These are phyloP conservation scores for Salicornia ramosissima DNA, from an alignment of 148 eudicot species.

Conservation along the genomic window DNA sequence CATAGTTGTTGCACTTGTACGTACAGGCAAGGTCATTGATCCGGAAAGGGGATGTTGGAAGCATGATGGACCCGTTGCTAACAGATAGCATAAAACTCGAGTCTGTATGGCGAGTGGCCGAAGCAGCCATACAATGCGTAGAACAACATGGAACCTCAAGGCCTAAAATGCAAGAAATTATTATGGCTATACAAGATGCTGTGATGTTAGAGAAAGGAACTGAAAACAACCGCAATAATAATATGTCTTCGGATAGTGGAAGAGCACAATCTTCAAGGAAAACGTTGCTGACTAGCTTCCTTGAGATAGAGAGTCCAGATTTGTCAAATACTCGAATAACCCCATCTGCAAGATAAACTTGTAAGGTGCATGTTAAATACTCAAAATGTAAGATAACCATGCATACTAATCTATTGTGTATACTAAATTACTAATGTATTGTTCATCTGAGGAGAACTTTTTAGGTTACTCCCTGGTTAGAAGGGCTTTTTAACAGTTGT, in stretches of 20 bases:
- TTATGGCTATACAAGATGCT: constrained; percentile 86
- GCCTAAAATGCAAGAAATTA: constrained; percentile 90
- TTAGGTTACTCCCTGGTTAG: no score
- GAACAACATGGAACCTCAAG: constrained; percentile 61
- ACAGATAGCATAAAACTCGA: constrained; percentile 53
- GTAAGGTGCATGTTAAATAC: not conserved
- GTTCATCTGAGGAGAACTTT: no score
- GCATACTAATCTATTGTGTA: not conserved
- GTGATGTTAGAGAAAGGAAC: constrained; percentile 70
- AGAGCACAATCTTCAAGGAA: constrained; percentile 63
- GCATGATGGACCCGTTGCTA: constrained; percentile 79
- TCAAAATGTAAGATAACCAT: constrained; percentile 6
- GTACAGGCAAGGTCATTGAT: constrained; percentile 86
- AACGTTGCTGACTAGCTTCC: constrained; percentile 86
- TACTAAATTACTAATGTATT: no score
- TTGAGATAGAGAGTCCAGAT: constrained; percentile 84
- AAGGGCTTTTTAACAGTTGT: no score
- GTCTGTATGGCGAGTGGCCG: constrained; percentile 91
- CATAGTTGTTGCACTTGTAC: no score
- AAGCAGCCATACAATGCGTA: constrained; percentile 82
- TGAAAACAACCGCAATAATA: constrained; percentile 32
- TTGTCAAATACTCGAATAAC: constrained; percentile 46
- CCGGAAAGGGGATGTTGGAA: constrained; percentile 76
- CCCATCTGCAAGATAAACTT: constrained; percentile 72
- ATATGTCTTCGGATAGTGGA: constrained; percentile 42